Evolutionary conservation across 202 grass and related monocot genomes (phyloP).

Genomic region (Cymbopogon flexuosus): DNA sequence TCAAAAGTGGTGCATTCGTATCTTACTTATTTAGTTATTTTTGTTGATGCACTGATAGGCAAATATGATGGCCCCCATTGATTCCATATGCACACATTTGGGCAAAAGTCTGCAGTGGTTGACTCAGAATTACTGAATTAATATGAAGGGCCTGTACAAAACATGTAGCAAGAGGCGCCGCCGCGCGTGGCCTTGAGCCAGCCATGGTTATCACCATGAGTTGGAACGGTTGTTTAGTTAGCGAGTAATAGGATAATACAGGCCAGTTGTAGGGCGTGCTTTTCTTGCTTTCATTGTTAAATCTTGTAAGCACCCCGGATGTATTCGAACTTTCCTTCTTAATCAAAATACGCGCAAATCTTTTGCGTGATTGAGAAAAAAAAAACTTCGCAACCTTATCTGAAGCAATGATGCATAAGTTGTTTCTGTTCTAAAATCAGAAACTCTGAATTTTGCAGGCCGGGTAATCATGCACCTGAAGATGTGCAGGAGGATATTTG

Average conservation of each 20-base stretch:
- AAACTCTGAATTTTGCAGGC: conserved; percentile 39
- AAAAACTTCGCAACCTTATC: neutral
- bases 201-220: too few species aligned
- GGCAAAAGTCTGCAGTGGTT: neutral
- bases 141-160: neutral
- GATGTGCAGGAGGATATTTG: conserved; percentile 50
- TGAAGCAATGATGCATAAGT: neutral
- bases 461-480: conserved; percentile 54
- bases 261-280: too few species aligned
- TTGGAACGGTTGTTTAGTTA: too few species aligned
- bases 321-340: too few species aligned
- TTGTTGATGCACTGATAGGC: neutral
- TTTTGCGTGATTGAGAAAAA: too few species aligned
- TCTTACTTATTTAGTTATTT: neutral
- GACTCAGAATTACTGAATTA: neutral
- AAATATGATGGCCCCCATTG: neutral
- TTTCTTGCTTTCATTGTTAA: too few species aligned
- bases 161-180: too few species aligned
- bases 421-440: neutral
- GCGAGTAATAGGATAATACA: too few species aligned
- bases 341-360: too few species aligned
- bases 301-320: too few species aligned
- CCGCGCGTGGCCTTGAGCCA: too few species aligned
- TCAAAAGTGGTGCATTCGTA: neutral
- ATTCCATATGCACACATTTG: neutral